These are phyloP conservation scores for Colletotrichum noveboracense DNA, from an alignment of 2,329 filamentous ascomycete genomes.

Conservation along the genomic window DNA sequence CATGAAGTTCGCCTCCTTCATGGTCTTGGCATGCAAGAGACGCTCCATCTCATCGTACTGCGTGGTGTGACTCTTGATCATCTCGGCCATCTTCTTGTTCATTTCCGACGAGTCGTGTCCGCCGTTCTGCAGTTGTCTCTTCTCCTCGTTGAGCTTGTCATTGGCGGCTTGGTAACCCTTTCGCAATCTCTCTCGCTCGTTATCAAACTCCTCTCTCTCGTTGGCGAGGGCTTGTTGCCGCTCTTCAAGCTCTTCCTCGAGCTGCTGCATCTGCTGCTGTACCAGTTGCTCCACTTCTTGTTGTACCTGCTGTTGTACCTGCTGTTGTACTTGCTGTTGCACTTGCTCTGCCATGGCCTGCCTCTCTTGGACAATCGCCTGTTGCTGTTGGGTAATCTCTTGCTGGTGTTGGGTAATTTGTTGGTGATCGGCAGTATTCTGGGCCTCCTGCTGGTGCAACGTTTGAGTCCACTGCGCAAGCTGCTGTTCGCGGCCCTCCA, in stretches of 20 bases:
- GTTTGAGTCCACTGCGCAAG: background rate
- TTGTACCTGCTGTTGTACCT: background rate
- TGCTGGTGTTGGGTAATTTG: background rate
- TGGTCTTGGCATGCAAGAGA: background rate
- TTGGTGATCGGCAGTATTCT: background rate
- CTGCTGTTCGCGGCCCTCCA: background rate
- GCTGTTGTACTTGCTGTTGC: background rate
- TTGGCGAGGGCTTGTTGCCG: background rate
- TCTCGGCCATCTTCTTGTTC: background rate
- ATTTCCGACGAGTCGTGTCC: background rate
- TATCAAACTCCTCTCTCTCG: background rate
- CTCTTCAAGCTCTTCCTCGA: background rate
- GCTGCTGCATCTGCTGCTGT: background rate
- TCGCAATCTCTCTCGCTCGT: background rate
- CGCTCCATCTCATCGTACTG: background rate
- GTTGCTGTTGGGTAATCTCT: background rate
- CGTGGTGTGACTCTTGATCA: background rate
- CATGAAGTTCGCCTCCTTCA: background rate
- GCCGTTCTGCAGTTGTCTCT: background rate
- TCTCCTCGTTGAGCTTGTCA: background rate
- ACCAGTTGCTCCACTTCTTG: background rate
- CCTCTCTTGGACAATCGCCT: background rate
- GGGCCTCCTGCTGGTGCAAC: background rate
- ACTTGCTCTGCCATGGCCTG: background rate
- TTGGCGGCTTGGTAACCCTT: background rate